phyloP scores from a whole-genome alignment of 2,329 filamentous ascomycete genomes.

The Calonectria pauciramosa region DNA sequence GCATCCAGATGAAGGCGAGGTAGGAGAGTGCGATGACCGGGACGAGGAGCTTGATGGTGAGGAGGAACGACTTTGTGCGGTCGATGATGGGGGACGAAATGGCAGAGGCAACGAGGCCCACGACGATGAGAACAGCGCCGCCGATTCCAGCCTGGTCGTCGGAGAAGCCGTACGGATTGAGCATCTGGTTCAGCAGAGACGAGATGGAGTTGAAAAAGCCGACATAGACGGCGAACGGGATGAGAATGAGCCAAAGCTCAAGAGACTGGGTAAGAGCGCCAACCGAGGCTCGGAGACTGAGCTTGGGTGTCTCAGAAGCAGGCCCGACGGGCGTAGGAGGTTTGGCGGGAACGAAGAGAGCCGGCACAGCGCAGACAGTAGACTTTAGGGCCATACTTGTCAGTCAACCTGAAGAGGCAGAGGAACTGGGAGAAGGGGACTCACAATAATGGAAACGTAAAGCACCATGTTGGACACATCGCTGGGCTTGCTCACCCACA shows the following conservation, averaged over 20 bases:
- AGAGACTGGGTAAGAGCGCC: slow-evolving; percentile 67
- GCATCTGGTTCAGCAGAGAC: slow-evolving; percentile 89
- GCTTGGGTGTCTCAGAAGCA: slow-evolving; percentile 72
- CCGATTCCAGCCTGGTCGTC: slow-evolving; percentile 91
- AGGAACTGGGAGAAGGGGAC: slow-evolving; percentile 45
- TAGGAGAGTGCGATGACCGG: slow-evolving; percentile 82
- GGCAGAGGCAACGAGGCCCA: slow-evolving; percentile 84
- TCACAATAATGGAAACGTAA: slow-evolving; percentile 85
- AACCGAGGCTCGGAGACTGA: slow-evolving; percentile 64
- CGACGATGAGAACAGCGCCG: slow-evolving; percentile 89
- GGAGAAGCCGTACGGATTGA: slow-evolving; percentile 86
- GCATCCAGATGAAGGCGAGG: slow-evolving; percentile 86
- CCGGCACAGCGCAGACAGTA: slow-evolving; percentile 73
- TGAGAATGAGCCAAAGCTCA: slow-evolving; percentile 84
- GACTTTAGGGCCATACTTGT: slow-evolving; percentile 43
- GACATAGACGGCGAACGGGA: slow-evolving; percentile 88
- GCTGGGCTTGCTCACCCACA: slow-evolving; percentile 73
- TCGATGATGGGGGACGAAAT: slow-evolving; percentile 87
- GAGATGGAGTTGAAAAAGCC: slow-evolving; percentile 95
- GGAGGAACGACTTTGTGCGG: slow-evolving; percentile 83
- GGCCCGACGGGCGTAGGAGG: slow-evolving; percentile 85
- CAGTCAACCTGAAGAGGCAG: neutral
- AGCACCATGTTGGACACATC: slow-evolving; percentile 87
- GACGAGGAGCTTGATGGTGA: slow-evolving; percentile 79
- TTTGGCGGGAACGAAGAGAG: slow-evolving; percentile 82